Percentiles rank a stretch among this genome's conserved stretches.
Evolutionary conservation across 1,284 basidiomycete genomes (phyloP).

Genomic region (Rhodotorula mucilaginosa): DNA sequence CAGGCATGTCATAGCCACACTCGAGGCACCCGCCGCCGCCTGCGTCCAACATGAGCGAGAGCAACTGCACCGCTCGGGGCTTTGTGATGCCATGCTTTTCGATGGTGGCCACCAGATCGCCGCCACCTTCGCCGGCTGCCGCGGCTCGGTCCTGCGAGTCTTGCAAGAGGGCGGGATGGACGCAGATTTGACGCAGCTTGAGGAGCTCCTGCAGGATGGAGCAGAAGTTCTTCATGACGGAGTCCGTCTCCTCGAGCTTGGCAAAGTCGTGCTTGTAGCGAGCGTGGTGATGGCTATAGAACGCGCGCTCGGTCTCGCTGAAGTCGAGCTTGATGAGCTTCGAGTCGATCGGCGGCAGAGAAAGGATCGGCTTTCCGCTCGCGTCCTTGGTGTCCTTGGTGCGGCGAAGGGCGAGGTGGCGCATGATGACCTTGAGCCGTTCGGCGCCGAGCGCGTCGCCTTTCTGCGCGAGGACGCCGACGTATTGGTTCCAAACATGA

Average conservation of each 20-base stretch:
- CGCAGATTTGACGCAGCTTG: conserved; percentile 93
- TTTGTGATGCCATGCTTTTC: conserved; percentile 74
- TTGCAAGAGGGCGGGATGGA: conserved; percentile 87
- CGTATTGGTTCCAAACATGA: conserved; percentile 85
- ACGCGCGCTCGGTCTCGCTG: conserved; percentile 72
- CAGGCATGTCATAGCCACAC: conserved; percentile 70
- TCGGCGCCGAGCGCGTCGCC: conserved; percentile 87
- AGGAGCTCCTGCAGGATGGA: conserved; percentile 94
- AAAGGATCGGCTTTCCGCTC: conserved; percentile 79
- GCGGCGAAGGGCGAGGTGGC: conserved; percentile 88
- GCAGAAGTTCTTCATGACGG: conserved; percentile 94
- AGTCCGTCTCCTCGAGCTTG: conserved; percentile 81
- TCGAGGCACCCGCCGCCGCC: conserved; percentile 76
- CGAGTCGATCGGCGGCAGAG: conserved; percentile 81
- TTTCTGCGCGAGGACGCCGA: conserved; percentile 64
- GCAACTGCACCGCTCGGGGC: conserved; percentile 71
- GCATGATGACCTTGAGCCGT: conserved; percentile 96
- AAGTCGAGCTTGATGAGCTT: conserved; percentile 82
- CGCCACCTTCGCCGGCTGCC: conserved; percentile 50
- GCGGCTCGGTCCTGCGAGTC: conserved; percentile 45
- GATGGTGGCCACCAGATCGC: conserved; percentile 62
- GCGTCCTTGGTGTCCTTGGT: conserved; percentile 85
- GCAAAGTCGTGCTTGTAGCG: conserved; percentile 88
- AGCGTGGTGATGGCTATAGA: conserved; percentile 82
- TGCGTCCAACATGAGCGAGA: conserved; percentile 75